Conservation (phyloP, 345 rosid genomes). For the Eucalyptus cladocalyx region DNA sequence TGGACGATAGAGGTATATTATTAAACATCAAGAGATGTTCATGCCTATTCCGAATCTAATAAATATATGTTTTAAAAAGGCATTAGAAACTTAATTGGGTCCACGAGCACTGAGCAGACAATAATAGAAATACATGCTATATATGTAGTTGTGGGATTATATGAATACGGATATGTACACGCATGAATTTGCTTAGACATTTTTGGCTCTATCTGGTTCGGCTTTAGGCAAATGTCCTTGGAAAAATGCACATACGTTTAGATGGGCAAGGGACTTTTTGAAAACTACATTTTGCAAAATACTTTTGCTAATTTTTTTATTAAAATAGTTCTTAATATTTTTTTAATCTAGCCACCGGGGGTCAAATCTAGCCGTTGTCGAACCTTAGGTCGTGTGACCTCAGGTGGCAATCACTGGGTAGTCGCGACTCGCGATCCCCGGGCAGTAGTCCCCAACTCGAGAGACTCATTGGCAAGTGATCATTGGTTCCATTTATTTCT, state of each 20-base stretch:
- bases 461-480: rapidly evolving
- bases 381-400: too few species aligned
- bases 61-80: not conserved
- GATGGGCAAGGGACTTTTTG: rapidly evolving
- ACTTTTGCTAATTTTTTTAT: too few species aligned
- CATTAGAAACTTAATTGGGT: not conserved
- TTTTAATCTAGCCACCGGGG: rapidly evolving
- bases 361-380: too few species aligned
- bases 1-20: not conserved
- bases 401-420: rapidly evolving
- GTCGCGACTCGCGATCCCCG: rapidly evolving
- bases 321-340: too few species aligned
- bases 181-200: not conserved
- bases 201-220: rapidly evolving
- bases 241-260: too few species aligned
- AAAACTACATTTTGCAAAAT: too few species aligned
- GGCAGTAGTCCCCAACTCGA: rapidly evolving
- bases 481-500: too few species aligned
- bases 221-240: rapidly evolving
- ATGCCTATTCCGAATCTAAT: not conserved
- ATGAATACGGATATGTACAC: not conserved
- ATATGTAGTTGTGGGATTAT: not conserved
- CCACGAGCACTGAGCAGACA: rapidly evolving
- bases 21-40: not conserved
- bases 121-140: not conserved